phyloP scores from a whole-genome alignment of 1,139 yeast genomes.

The Wickerhamiella pararugosa region DNA sequence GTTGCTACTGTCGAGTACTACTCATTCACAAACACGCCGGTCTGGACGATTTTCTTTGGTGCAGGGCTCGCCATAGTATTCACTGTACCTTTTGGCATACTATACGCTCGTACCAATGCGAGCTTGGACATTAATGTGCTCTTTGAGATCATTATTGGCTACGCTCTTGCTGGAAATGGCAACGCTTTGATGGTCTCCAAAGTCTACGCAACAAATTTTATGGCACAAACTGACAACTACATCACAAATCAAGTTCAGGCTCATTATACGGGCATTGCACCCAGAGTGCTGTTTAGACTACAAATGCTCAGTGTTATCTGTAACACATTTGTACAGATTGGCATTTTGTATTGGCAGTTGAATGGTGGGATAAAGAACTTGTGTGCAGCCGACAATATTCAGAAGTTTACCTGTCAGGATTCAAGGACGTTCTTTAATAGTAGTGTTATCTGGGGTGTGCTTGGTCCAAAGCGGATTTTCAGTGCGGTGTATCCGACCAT shows the following conservation, averaged over 20 bases:
- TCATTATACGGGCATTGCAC: slow-evolving; percentile 47
- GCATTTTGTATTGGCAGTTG: slow-evolving; percentile 40
- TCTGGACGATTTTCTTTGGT: slow-evolving; percentile 42
- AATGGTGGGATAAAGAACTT: slow-evolving; percentile 30
- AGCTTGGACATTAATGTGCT: slow-evolving; percentile 40
- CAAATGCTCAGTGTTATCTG: slow-evolving; percentile 33
- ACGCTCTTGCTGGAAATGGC: slow-evolving; percentile 50
- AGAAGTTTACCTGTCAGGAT: slow-evolving; percentile 32
- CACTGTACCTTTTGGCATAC: slow-evolving; percentile 36
- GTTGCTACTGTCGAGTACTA: slow-evolving; percentile 31
- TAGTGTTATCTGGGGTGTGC: slow-evolving; percentile 30
- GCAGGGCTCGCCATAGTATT: slow-evolving; percentile 31
- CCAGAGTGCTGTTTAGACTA: slow-evolving; percentile 44
- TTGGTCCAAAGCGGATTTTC: slow-evolving; percentile 48
- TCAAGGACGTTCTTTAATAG: slow-evolving; percentile 25
- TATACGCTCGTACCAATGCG: slow-evolving; percentile 36
- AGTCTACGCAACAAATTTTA: slow-evolving; percentile 44
- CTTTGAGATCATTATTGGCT: slow-evolving; percentile 47
- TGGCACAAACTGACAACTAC: slow-evolving; percentile 46
- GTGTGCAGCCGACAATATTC: slow-evolving; percentile 42
- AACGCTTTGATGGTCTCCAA: slow-evolving; percentile 44
- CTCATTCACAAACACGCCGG: slow-evolving; percentile 31
- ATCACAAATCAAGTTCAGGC: slow-evolving; percentile 43
- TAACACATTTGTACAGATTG: slow-evolving; percentile 33
- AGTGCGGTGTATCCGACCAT: slow-evolving; percentile 33